Percentiles rank a stretch among this genome's conserved stretches.
Conservation (phyloP, 805 yeast species). For the Zygotorulaspora sp. region DNA sequence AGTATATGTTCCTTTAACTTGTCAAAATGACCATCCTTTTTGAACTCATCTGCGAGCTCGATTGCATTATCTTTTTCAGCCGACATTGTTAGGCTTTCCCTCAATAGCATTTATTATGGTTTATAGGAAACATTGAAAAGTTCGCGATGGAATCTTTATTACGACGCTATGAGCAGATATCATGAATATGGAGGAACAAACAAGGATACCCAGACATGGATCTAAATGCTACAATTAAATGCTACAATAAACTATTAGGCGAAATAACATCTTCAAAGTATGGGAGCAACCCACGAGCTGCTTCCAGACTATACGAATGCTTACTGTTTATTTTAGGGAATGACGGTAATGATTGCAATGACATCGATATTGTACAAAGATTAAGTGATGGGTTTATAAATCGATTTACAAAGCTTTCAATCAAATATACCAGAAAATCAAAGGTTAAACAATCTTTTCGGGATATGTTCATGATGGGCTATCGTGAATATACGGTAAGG, state of each 20-base stretch:
- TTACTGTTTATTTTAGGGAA: too few species aligned
- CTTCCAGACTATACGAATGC: too few species aligned
- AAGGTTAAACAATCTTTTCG: neutral
- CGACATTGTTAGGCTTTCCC: too few species aligned
- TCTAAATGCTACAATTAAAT: too few species aligned
- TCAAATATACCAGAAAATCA: neutral
- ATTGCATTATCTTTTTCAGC: constrained; percentile 24
- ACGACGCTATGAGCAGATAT: neutral
- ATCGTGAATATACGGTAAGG: constrained; percentile 4
- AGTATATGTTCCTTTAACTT: constrained; percentile 28
- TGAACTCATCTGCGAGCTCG: constrained; percentile 29
- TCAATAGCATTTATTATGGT: neutral
- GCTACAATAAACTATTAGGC: too few species aligned
- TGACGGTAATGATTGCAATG: too few species aligned
- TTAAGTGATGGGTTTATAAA: neutral
- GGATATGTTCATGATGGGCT: constrained; percentile 4
- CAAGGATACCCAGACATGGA: too few species aligned
- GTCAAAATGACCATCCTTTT: constrained; percentile 34
- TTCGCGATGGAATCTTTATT: neutral
- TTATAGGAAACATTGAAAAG: neutral
- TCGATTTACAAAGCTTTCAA: neutral
- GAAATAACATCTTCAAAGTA: too few species aligned
- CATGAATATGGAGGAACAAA: too few species aligned
- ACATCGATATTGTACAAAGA: too few species aligned
- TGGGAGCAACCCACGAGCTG: too few species aligned